Percentiles rank a stretch among this genome's conserved stretches.
Evolutionary conservation across 148 eudicot species (phyloP).

Genomic region (Cornus suecica): DNA sequence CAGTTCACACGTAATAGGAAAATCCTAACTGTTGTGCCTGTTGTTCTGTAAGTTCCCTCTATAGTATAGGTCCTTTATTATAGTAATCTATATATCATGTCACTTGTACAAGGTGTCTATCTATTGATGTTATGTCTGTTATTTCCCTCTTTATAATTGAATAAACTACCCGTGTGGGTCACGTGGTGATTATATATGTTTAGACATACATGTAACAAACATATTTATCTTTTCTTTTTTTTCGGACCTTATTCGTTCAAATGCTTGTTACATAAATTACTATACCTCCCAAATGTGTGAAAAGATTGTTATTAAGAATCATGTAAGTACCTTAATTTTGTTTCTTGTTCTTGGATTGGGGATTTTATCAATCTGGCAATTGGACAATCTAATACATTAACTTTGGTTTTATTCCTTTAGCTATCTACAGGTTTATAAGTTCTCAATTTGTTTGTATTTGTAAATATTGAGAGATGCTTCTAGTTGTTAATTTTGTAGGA

Average conservation of each 20-base stretch:
- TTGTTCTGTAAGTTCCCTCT: constrained; percentile 69
- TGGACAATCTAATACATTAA: background rate
- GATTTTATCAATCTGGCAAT: no score
- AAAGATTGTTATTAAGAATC: no score
- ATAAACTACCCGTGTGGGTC: no score
- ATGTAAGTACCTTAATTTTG: no score
- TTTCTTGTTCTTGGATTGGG: no score
- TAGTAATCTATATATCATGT: background rate
- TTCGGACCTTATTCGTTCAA: no score
- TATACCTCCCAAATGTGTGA: no score
- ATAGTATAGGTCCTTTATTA: background rate
- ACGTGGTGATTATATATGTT: no score
- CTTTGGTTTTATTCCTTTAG: background rate
- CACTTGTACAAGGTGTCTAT: background rate
- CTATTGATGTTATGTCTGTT: background rate
- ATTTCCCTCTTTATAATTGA: no score
- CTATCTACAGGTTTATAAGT: background rate
- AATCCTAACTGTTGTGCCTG: constrained; percentile 83
- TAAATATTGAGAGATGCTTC: background rate
- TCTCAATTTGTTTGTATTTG: background rate
- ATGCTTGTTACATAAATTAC: no score
- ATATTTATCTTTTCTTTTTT: no score
- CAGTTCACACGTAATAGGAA: constrained; percentile 93
- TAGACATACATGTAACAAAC: no score
- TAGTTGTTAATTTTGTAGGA: background rate